phyloP scores from a whole-genome alignment of 2,329 filamentous ascomycete species.

The Cordyceps militaris region DNA sequence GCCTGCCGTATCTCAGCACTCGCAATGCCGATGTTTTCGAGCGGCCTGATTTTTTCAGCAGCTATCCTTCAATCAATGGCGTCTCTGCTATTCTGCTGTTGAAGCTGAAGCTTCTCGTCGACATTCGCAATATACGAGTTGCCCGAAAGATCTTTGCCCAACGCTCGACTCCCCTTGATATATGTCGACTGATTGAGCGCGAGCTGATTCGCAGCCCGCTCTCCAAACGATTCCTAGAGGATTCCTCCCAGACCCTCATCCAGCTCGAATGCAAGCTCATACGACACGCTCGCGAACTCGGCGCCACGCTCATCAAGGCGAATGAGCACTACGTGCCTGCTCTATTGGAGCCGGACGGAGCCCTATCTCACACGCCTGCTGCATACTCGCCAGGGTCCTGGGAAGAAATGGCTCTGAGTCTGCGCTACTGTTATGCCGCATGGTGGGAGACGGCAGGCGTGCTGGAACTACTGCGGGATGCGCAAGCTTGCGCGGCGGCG shows the following conservation, averaged over 20 bases:
- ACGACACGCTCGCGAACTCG: neutral
- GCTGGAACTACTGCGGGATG: neutral
- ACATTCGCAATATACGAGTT: neutral
- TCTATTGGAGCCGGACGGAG: neutral
- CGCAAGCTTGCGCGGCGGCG: neutral
- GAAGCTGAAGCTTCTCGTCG: neutral
- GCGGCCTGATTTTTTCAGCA: neutral
- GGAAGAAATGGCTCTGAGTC: neutral
- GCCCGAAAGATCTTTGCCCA: neutral
- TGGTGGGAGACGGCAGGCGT: neutral
- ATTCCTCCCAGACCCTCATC: neutral
- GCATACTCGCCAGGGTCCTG: neutral
- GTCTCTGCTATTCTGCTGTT: neutral
- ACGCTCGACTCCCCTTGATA: neutral
- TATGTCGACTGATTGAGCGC: neutral
- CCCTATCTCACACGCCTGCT: neutral
- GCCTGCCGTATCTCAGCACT: constrained; percentile 25
- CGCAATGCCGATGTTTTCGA: constrained; percentile 36
- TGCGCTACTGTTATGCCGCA: neutral
- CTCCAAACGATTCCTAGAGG: neutral
- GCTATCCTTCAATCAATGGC: neutral
- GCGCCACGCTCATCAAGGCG: neutral
- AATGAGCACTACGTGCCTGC: neutral
- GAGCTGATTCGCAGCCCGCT: neutral
- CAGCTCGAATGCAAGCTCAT: neutral